Base-by-base conservation (phyloP, 23 red algal species). In the Chondrus crispus region DNA sequence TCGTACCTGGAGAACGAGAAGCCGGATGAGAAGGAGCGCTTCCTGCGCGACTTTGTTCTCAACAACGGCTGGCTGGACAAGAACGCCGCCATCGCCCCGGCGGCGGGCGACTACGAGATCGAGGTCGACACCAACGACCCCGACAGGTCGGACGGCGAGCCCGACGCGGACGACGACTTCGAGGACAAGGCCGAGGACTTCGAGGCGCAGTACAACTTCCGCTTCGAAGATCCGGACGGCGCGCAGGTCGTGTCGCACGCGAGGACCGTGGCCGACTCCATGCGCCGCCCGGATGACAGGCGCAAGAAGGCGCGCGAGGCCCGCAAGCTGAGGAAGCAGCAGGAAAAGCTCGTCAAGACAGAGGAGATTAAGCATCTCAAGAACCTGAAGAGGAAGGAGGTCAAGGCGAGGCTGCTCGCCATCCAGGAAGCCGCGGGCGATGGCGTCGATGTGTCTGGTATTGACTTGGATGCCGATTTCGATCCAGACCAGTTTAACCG, bases 1-100 rank as follows among this genome's bases (percentile, higher is more conserved):
- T 87, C 91, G n/a, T 99, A 99, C 85, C 71, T 99, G 44, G 97
- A 99, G 64, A 96, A 94, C 36, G 97, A 99, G 79, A 99, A 71
- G 26, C 79, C 94, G 13, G 94, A 95, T 33, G 91, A 99, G 71
- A 96, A 96, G 41, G 97, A 99, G 75, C 49, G 85, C 3, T 99
- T 99, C 77, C 81, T 99, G 20, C 90, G 94, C 80, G 97, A 99
- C 41, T 99, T 93, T 91, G 88, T 99, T 79, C 69, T 99, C 20
- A 94, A 96, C 76, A 96, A 99, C 71, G 93, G 97, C 36, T 99
- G 97, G 97, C 44, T 99, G 24, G 87, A 90, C 13, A 80, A 53
- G 40, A 87, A 91, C 43, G 81, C 82, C 44, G 74, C n/a, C n/a
- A 60, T 51, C 55, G 87, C 93, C 2, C 93, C 93, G 2, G 35